Evolutionary conservation across 345 rosid species (phyloP).

Genomic region (Physaria fendleri): DNA sequence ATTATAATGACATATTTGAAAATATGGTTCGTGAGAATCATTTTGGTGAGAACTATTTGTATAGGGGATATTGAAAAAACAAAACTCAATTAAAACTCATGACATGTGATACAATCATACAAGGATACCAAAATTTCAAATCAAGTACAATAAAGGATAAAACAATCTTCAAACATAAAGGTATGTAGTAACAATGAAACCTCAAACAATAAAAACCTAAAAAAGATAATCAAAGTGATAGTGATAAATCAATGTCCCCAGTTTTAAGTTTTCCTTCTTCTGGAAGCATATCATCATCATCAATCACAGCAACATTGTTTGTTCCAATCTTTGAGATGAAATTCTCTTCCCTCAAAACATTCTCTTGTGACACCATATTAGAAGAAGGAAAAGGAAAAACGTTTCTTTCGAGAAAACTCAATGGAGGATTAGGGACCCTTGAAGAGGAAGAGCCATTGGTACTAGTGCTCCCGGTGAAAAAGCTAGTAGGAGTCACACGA

Average conservation of each 20-base stretch:
- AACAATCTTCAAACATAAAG: background rate
- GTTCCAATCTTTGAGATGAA: constrained; percentile 23
- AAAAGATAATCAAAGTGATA: constrained; percentile 18
- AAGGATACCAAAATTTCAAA: background rate
- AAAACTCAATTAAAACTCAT: background rate
- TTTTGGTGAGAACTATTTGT: no score
- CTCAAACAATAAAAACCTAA: background rate
- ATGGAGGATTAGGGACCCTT: background rate
- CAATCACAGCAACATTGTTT: constrained; percentile 9
- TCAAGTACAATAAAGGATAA: background rate
- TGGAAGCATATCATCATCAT: constrained; percentile 13
- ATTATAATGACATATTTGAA: background rate
- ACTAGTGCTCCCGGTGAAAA: constrained; percentile 9
- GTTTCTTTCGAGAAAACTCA: constrained; percentile 3
- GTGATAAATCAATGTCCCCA: constrained; percentile 16
- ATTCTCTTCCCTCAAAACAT: constrained; percentile 7
- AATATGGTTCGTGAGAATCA: no score
- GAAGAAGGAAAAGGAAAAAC: constrained; percentile 9
- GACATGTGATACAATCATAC: background rate
- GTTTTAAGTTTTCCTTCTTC: constrained; percentile 5
- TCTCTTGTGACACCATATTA: background rate
- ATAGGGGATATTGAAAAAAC: background rate
- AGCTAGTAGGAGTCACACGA: constrained; percentile 18
- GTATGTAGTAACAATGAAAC: constrained; percentile 8
- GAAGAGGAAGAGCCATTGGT: constrained; percentile 6